These are phyloP conservation scores for Pseudogymnoascus sp. DNA, from an alignment of 2,329 filamentous ascomycete species.

Conservation along the genomic window DNA sequence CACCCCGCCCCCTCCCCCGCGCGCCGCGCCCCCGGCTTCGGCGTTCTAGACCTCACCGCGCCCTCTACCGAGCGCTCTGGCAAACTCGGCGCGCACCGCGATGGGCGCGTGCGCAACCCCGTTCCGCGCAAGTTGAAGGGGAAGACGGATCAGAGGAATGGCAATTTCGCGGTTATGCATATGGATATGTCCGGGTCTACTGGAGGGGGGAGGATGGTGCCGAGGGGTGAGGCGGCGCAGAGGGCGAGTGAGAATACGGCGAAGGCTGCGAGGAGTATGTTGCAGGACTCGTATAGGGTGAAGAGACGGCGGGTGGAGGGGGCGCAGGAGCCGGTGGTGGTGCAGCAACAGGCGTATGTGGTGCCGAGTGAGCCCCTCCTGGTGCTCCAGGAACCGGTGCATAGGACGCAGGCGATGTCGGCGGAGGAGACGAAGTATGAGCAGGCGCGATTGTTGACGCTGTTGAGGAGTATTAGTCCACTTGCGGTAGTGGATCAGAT, in stretches of 20 bases:
- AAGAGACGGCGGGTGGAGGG: slow-evolving; percentile 22
- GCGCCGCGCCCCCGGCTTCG: slow-evolving; percentile 36
- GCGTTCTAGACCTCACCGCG: slow-evolving; percentile 46
- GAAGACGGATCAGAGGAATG: slow-evolving; percentile 45
- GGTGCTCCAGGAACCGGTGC: slow-evolving; percentile 11
- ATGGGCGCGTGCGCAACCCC: slow-evolving; percentile 46
- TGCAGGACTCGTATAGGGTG: slow-evolving; percentile 44
- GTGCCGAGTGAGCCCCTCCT: not conserved
- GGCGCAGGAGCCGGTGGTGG: slow-evolving; percentile 16
- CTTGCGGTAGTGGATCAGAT: slow-evolving; percentile 51
- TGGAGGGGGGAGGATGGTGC: slow-evolving; percentile 33
- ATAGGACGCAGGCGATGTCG: slow-evolving; percentile 27
- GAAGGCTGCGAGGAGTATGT: slow-evolving; percentile 47
- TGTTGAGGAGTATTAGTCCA: slow-evolving; percentile 48
- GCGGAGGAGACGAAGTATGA: slow-evolving; percentile 47
- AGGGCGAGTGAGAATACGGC: slow-evolving; percentile 54
- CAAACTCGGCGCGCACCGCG: slow-evolving; percentile 31
- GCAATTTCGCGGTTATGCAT: slow-evolving; percentile 56
- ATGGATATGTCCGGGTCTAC: slow-evolving; percentile 42
- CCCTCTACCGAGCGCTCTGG: slow-evolving; percentile 27
- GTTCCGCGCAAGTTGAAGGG: slow-evolving; percentile 55
- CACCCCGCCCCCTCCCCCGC: slow-evolving; percentile 34
- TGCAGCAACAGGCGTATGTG: slow-evolving; percentile 5
- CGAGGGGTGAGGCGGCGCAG: slow-evolving; percentile 52
- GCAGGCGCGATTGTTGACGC: slow-evolving; percentile 49